Percentiles rank a stretch among this genome's conserved stretches.
Conservation (phyloP, 2,329 filamentous ascomycete species). For the Colletotrichum chrysophilum region DNA sequence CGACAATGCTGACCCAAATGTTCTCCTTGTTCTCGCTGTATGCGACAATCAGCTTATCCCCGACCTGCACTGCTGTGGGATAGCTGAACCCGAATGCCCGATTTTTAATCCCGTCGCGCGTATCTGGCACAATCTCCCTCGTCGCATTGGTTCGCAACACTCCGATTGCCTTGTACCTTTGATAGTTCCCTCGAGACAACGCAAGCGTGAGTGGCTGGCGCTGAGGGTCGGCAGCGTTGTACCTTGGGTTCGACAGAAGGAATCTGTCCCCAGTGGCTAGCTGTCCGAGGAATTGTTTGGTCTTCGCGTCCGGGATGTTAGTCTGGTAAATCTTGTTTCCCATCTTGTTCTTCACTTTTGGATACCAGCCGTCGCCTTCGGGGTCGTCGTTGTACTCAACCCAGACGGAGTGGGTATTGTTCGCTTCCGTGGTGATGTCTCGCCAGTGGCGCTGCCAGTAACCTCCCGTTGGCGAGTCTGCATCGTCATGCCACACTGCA, state of each 20-base stretch:
- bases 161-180: conserved; percentile 18
- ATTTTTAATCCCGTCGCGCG: conserved; percentile 26
- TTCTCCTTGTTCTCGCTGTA: conserved; percentile 33
- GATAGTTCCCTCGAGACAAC: conserved; percentile 15
- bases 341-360: conserved; percentile 11
- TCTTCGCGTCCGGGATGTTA: conserved; percentile 27
- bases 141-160: conserved; percentile 27
- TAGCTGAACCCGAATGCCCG: conserved; percentile 26
- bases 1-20: conserved; percentile 29
- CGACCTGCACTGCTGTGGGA: conserved; percentile 26
- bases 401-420: conserved; percentile 27
- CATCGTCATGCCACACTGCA: conserved; percentile 26
- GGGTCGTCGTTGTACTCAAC: conserved; percentile 25
- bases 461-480: conserved; percentile 20
- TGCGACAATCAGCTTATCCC: conserved; percentile 24
- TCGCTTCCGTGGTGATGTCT: conserved; percentile 24
- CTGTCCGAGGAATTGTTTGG: conserved; percentile 26
- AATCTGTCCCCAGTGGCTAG: conserved; percentile 13
- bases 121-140: conserved; percentile 26
- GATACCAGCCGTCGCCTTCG: conserved; percentile 26
- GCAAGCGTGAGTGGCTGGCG: conserved; percentile 25
- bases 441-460: conserved; percentile 31
- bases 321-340: conserved; percentile 27
- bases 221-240: conserved; percentile 20
- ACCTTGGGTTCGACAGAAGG: conserved; percentile 24